Percentiles rank a stretch among this genome's conserved stretches.
These are phyloP conservation scores for Sarcomyxa edulis DNA, from an alignment of 768 basidiomycete species.

Conservation along the genomic window DNA sequence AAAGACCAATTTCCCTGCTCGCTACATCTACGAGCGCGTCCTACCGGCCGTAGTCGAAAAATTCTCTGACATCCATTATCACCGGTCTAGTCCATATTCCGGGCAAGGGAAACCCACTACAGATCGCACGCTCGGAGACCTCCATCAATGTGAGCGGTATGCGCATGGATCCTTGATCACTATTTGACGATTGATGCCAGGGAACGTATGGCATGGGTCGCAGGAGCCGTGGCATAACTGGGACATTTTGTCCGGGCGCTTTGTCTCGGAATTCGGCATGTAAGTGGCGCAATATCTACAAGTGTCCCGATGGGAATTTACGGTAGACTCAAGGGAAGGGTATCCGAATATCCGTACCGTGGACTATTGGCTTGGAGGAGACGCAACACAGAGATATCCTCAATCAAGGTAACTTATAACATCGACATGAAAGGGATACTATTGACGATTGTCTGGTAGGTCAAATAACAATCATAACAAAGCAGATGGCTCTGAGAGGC, in stretches of 20 bases:
- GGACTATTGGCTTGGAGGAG: conserved; percentile 82
- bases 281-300: conserved; percentile 24
- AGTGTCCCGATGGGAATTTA: background rate
- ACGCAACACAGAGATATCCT: conserved; percentile 71
- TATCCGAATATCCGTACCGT: conserved; percentile 88
- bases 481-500: conserved; percentile 80
- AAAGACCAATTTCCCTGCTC: conserved; percentile 82
- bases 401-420: conserved; percentile 63
- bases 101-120: conserved; percentile 66
- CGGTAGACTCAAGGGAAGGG: conserved; percentile 57
- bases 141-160: conserved; percentile 74
- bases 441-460: conserved; percentile 27
- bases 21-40: conserved; percentile 85
- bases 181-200: conserved; percentile 23
- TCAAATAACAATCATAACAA: conserved; percentile 85
- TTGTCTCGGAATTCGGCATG: conserved; percentile 96
- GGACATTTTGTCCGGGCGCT: conserved; percentile 88
- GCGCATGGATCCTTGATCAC: conserved; percentile 1
- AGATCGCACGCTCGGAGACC: conserved; percentile 77
- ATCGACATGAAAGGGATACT: background rate
- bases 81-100: conserved; percentile 86
- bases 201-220: conserved; percentile 93
- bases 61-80: conserved; percentile 69
- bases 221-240: conserved; percentile 95
- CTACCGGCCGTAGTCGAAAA: conserved; percentile 70